These are phyloP conservation scores for Pontederia crassipes DNA, from an alignment of 176 grass and related monocot species.

Conservation along the genomic window DNA sequence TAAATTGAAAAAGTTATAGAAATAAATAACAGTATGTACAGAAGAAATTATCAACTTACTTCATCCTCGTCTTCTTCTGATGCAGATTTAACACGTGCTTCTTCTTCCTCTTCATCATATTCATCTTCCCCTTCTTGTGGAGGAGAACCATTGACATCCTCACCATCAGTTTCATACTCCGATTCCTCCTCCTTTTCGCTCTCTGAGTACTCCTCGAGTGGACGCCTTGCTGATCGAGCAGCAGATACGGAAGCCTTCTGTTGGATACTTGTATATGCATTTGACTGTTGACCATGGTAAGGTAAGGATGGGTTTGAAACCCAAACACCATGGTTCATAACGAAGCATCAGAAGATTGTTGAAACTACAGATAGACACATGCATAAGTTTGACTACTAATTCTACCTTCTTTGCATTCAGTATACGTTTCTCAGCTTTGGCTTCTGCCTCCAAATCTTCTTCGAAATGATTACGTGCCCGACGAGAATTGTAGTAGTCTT, in stretches of 20 bases:
- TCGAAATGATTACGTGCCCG: conserved; percentile 47
- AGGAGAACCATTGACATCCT: conserved; percentile 63
- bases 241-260: conserved; percentile 40
- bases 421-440: conserved; percentile 48
- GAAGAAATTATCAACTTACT: conserved; percentile 21
- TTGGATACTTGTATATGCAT: conserved; percentile 40
- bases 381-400: too few species aligned
- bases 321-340: background rate
- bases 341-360: too few species aligned
- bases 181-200: conserved; percentile 64
- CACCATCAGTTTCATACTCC: conserved; percentile 91
- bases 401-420: conserved; percentile 61
- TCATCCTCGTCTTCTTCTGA: conserved; percentile 62
- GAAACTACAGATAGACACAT: too few species aligned
- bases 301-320: background rate
- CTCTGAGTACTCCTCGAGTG: conserved; percentile 56
- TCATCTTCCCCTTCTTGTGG: conserved; percentile 57
- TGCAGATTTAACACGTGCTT: conserved; percentile 8
- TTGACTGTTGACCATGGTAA: conserved; percentile 37
- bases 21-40: background rate
- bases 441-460: conserved; percentile 78
- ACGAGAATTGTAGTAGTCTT: conserved; percentile 65
- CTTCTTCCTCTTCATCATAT: conserved; percentile 68
- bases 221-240: conserved; percentile 38
- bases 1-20: background rate